Percentiles rank a stretch among this genome's conserved stretches.
phyloP scores from a whole-genome alignment of 2,329 filamentous ascomycete genomes.

The Ceratocystis ficicola region DNA sequence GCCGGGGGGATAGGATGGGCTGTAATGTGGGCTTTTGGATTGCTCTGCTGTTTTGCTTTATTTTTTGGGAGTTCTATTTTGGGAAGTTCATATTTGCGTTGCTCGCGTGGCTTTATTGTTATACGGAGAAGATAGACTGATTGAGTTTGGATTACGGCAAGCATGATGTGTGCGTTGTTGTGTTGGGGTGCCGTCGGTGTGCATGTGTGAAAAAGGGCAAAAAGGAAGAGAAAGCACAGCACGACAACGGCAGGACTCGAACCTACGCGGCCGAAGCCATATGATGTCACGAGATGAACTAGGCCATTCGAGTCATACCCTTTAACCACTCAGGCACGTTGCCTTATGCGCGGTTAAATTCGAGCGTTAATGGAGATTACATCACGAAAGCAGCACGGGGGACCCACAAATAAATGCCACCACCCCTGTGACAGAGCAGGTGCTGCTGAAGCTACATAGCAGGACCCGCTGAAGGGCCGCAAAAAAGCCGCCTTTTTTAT shows the following conservation, averaged over 20 bases:
- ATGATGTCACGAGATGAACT: slow-evolving; percentile 16
- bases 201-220: background rate
- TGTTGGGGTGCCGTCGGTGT: background rate
- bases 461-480: no score
- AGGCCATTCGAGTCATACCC: slow-evolving; percentile 20
- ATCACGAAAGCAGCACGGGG: background rate
- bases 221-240: background rate
- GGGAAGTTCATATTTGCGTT: slow-evolving; percentile 1
- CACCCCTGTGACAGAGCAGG: no score
- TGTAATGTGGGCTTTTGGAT: background rate
- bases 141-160: background rate
- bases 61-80: slow-evolving; percentile 4
- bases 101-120: background rate
- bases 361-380: background rate
- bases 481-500: no score
- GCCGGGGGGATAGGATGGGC: no score
- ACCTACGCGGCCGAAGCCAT: slow-evolving; percentile 21
- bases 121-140: background rate
- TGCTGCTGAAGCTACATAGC: no score
- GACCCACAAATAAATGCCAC: no score
- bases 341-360: background rate
- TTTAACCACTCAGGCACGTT: slow-evolving; percentile 22
- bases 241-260: slow-evolving; percentile 21
- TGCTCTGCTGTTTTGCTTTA: background rate
- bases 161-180: background rate